phyloP scores from a whole-genome alignment of 257 asterid genomes.

The Paulownia fortunei region DNA sequence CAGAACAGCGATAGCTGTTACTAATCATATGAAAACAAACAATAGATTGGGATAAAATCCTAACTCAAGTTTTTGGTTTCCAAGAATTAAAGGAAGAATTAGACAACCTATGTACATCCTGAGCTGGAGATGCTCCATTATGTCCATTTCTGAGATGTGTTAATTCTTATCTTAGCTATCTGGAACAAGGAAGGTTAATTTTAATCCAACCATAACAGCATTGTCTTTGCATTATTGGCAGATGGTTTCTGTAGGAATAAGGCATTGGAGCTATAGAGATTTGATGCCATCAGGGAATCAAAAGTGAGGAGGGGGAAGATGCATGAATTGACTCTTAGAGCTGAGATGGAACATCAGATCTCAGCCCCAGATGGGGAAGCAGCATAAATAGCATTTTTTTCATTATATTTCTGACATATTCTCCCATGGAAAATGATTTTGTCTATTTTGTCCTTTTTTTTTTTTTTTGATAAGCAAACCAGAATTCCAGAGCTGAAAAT shows the following conservation, averaged over 20 bases:
- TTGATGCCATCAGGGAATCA: constrained; percentile 28
- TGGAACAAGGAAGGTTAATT: not conserved
- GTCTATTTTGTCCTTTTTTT: not conserved
- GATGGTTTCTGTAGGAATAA: not conserved
- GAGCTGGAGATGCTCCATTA: constrained; percentile 38
- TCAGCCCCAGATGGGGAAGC: constrained; percentile 23
- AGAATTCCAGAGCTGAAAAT: too few species aligned
- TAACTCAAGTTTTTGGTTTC: constrained; percentile 24
- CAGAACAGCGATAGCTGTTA: not conserved
- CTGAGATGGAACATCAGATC: too few species aligned
- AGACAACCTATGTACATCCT: constrained; percentile 21
- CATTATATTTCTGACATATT: constrained; percentile 27
- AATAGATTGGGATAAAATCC: not conserved
- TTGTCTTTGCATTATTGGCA: constrained; percentile 27
- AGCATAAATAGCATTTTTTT: constrained; percentile 28
- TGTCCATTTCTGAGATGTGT: constrained; percentile 2
- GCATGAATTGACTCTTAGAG: constrained; percentile 47
- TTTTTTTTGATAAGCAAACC: not conserved
- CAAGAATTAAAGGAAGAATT: constrained; percentile 1
- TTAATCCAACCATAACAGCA: constrained; percentile 28
- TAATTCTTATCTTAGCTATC: constrained; percentile 2
- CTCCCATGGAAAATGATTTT: not conserved
- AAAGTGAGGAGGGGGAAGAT: constrained; percentile 7
- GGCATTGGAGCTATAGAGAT: constrained; percentile 13
- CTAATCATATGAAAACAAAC: not conserved